Conservation (phyloP, 2,329 filamentous ascomycete species). For the Colletotrichum sp. region DNA sequence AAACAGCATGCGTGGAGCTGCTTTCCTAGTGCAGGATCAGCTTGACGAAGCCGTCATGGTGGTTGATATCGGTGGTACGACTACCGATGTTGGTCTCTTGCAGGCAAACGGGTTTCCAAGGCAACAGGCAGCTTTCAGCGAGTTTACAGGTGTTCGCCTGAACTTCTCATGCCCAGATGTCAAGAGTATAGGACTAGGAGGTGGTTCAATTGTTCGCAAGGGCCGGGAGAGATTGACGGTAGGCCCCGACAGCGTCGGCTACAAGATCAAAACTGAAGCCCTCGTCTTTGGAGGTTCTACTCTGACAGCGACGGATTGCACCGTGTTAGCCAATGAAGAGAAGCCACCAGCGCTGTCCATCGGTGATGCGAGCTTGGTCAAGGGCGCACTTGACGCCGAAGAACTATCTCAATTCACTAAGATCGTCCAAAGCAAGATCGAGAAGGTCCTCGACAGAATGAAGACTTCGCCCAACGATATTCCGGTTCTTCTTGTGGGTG, state of each 20-base stretch:
- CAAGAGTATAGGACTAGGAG: slow-evolving; percentile 64
- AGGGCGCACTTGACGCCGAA: slow-evolving; percentile 31
- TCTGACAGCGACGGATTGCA: slow-evolving; percentile 64
- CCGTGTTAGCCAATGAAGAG: slow-evolving; percentile 35
- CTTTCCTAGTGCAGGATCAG: slow-evolving; percentile 55
- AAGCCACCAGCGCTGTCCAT: slow-evolving; percentile 32
- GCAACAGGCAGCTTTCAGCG: slow-evolving; percentile 65
- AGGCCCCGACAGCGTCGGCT: slow-evolving; percentile 68
- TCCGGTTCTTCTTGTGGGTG: slow-evolving; percentile 66
- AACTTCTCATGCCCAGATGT: slow-evolving; percentile 65
- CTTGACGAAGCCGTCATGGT: slow-evolving; percentile 56
- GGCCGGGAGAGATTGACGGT: slow-evolving; percentile 44
- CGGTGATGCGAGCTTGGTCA: slow-evolving; percentile 44
- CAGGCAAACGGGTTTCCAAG: slow-evolving; percentile 67
- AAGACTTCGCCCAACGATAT: slow-evolving; percentile 66
- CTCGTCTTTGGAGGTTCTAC: slow-evolving; percentile 61
- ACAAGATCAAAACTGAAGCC: slow-evolving; percentile 58
- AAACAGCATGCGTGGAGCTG: slow-evolving; percentile 68
- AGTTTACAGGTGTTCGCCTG: slow-evolving; percentile 67
- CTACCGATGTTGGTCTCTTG: slow-evolving; percentile 67
- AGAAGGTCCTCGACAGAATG: slow-evolving; percentile 64
- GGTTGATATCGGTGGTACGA: slow-evolving; percentile 71
- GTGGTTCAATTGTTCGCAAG: slow-evolving; percentile 58
- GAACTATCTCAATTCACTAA: slow-evolving; percentile 43
- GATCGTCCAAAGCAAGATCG: slow-evolving; percentile 55